These are phyloP conservation scores for Trichopus zeylanicus DNA, from an alignment of 116 monocot species.

Conservation along the genomic window DNA sequence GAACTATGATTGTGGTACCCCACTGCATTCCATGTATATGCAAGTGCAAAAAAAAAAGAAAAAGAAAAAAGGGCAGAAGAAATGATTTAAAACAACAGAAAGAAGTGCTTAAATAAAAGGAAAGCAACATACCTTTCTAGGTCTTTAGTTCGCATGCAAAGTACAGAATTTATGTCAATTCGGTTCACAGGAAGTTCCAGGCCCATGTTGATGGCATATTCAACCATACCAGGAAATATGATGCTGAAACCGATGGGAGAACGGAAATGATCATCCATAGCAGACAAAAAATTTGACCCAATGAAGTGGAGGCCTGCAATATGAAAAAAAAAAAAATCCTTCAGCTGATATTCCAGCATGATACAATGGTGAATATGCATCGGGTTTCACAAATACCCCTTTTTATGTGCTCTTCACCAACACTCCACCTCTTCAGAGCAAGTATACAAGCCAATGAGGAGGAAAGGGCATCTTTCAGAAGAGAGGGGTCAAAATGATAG, in stretches of 20 bases:
- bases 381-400: conserved; percentile 39
- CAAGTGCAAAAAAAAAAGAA: neutral
- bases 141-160: conserved; percentile 38
- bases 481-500: conserved; percentile 14
- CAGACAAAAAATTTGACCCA: conserved; percentile 34
- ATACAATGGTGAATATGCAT: neutral
- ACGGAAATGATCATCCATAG: conserved; percentile 32
- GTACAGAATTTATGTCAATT: conserved; percentile 22
- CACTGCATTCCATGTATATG: neutral
- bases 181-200: conserved; percentile 46
- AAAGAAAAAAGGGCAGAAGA: neutral
- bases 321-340: conserved; percentile 3
- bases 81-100: neutral
- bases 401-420: conserved; percentile 57
- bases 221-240: conserved; percentile 70
- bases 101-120: neutral
- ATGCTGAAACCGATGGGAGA: conserved; percentile 78
- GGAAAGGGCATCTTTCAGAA: conserved; percentile 50
- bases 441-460: conserved; percentile 69
- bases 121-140: conserved; percentile 40
- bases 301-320: conserved; percentile 69
- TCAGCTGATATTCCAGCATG: neutral
- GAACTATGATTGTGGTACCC: too few relatives aligned
- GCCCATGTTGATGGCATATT: conserved; percentile 43
- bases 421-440: conserved; percentile 55